Evolutionary conservation across 306 rosid species (phyloP).

Genomic region (Geum urbanum): DNA sequence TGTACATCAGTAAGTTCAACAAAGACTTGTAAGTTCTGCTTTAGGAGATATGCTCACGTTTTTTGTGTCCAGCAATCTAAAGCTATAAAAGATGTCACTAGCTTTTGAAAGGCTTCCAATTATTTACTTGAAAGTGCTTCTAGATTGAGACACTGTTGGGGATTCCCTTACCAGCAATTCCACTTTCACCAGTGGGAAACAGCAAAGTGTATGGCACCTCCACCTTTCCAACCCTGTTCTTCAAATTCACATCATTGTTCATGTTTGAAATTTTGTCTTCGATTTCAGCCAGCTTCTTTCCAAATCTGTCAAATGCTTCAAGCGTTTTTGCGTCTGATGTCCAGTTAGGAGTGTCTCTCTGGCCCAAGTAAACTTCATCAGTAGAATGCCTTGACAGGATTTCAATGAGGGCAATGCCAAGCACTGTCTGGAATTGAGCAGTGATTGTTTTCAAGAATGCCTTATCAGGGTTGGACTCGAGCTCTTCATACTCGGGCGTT

Average conservation of each 20-base stretch:
- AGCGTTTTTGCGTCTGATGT: constrained; percentile 42
- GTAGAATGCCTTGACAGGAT: constrained; percentile 58
- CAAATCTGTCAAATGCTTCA: constrained; percentile 51
- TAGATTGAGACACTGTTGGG: constrained; percentile 79
- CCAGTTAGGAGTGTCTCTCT: constrained; percentile 57
- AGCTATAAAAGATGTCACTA: not conserved
- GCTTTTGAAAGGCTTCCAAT: not conserved
- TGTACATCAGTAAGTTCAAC: not conserved
- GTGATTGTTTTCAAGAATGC: constrained; percentile 51
- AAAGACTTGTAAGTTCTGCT: not conserved
- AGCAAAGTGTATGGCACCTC: constrained; percentile 69
- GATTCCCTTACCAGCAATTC: constrained; percentile 73
- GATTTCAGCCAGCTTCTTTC: constrained; percentile 41
- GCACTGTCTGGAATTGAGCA: constrained; percentile 43
- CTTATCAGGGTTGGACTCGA: constrained; percentile 35
- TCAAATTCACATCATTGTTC: constrained; percentile 49
- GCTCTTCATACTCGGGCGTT: constrained; percentile 49
- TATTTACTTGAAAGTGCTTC: not conserved
- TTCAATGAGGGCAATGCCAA: constrained; percentile 52
- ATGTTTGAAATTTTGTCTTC: constrained; percentile 38
- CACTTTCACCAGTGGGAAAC: constrained; percentile 54
- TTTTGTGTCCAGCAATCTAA: too few species aligned
- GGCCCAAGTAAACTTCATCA: constrained; percentile 53
- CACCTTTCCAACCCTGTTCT: constrained; percentile 60
- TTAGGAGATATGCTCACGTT: not conserved